Percentiles rank a stretch among this genome's conserved stretches.
Evolutionary conservation across 2,329 filamentous ascomycete species (phyloP).

Genomic region (Fonsecaea pedrosoi): DNA sequence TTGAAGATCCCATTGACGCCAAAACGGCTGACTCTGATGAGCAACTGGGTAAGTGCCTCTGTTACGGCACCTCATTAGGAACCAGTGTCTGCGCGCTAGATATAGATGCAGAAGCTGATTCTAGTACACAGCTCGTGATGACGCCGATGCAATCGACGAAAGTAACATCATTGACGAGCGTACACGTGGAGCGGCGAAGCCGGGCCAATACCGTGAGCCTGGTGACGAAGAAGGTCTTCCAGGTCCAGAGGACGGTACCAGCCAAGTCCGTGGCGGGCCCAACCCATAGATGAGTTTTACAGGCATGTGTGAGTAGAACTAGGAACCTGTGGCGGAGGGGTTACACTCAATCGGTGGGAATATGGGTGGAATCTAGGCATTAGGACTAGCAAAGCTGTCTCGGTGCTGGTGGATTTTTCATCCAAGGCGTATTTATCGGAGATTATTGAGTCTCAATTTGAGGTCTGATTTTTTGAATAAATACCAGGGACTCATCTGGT

Average conservation of each 20-base stretch:
- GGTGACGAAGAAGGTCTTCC: slow-evolving; percentile 58
- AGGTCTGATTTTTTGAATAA: not conserved
- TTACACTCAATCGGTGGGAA: not conserved
- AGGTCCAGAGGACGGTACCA: slow-evolving; percentile 37
- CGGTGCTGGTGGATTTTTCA: not conserved
- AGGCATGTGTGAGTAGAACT: not conserved
- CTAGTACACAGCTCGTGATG: slow-evolving; percentile 45
- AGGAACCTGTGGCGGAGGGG: not conserved
- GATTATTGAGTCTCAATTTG: not conserved
- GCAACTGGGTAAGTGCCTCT: slow-evolving; percentile 50
- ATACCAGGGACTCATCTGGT: not conserved
- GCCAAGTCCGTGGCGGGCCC: slow-evolving; percentile 24
- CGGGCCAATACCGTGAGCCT: slow-evolving; percentile 58
- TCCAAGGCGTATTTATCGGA: not conserved
- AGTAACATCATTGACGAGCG: slow-evolving; percentile 56
- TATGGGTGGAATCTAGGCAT: not conserved
- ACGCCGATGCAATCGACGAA: slow-evolving; percentile 57
- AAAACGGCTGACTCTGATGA: slow-evolving; percentile 56
- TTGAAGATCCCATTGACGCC: slow-evolving; percentile 55
- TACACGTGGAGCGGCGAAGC: slow-evolving; percentile 57
- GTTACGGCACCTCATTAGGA: too few relatives aligned
- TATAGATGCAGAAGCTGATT: not conserved
- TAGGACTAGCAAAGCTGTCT: not conserved
- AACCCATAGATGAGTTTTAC: not conserved
- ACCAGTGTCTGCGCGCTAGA: too few relatives aligned